Percentiles rank a stretch among this genome's conserved stretches.
Evolutionary conservation across 2,329 filamentous ascomycete species (phyloP).

Genomic region (Fusarium sp.): DNA sequence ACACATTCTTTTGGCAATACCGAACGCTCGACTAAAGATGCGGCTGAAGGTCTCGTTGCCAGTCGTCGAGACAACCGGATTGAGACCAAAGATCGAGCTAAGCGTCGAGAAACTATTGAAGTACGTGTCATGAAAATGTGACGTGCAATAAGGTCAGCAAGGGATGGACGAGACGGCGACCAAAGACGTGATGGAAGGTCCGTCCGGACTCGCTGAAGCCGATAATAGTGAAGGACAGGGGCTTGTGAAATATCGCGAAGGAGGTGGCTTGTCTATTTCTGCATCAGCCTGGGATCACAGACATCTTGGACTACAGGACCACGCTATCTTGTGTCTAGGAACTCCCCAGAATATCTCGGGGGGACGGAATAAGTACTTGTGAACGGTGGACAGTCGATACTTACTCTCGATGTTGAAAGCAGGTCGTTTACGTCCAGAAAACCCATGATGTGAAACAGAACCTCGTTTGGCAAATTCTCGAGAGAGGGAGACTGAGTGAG

Average conservation of each 20-base stretch:
- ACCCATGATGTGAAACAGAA: slow-evolving; percentile 67
- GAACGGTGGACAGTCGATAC: slow-evolving; percentile 43
- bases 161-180: slow-evolving; percentile 68
- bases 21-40: slow-evolving; percentile 70
- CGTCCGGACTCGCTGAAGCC: slow-evolving; percentile 68
- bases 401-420: slow-evolving; percentile 67
- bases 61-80: slow-evolving; percentile 75
- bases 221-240: slow-evolving; percentile 73
- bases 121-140: slow-evolving; percentile 77
- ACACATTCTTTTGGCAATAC: slow-evolving; percentile 76
- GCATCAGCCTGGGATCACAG: slow-evolving; percentile 35
- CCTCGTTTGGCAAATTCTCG: slow-evolving; percentile 66
- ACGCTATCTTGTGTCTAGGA: neutral
- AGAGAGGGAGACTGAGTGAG: slow-evolving; percentile 40
- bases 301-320: neutral
- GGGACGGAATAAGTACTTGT: slow-evolving; percentile 9
- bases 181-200: slow-evolving; percentile 68
- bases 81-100: slow-evolving; percentile 73
- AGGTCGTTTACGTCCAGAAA: slow-evolving; percentile 70
- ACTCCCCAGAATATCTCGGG: neutral
- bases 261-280: slow-evolving; percentile 68
- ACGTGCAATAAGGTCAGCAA: slow-evolving; percentile 71
- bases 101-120: slow-evolving; percentile 71
- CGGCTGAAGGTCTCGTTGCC: slow-evolving; percentile 68
- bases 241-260: slow-evolving; percentile 72